Percentiles rank a stretch among this genome's conserved stretches.
Evolutionary conservation across 2,329 filamentous ascomycete species (phyloP).

Genomic region (Bipolaris oryzae): DNA sequence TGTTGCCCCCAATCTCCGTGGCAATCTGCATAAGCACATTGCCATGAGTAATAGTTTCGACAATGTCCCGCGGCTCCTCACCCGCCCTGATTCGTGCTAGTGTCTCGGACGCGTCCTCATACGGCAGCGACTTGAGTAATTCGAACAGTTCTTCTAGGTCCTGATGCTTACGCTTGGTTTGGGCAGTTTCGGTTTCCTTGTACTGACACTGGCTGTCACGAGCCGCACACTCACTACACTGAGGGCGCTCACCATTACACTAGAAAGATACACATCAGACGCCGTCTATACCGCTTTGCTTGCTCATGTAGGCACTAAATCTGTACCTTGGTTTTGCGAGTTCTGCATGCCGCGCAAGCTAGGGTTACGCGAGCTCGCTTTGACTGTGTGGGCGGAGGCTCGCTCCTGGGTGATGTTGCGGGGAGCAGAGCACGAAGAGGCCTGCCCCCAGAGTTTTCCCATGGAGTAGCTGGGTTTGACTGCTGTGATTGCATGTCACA

Average conservation of each 20-base stretch:
- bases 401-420: conserved; percentile 13
- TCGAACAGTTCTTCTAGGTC: conserved; percentile 22
- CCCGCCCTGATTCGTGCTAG: conserved; percentile 23
- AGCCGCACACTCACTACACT: conserved; percentile 23
- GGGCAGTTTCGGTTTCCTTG: conserved; percentile 21
- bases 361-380: conserved; percentile 22
- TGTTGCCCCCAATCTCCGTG: not conserved
- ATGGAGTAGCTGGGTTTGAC: conserved; percentile 1
- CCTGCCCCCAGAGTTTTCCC: conserved; percentile 8
- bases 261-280: conserved; percentile 9
- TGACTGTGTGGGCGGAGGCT: conserved; percentile 8
- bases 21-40: conserved; percentile 24
- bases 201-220: conserved; percentile 22
- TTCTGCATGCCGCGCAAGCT: conserved; percentile 26
- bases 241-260: conserved; percentile 25
- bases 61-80: conserved; percentile 19
- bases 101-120: conserved; percentile 17
- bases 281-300: not conserved
- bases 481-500: conserved; percentile 9
- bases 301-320: not conserved
- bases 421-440: conserved; percentile 24
- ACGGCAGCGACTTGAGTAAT: conserved; percentile 19
- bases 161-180: conserved; percentile 22
- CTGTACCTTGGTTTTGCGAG: conserved; percentile 28
- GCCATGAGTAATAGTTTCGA: conserved; percentile 24